Evolutionary conservation across 352 stramenopile species (phyloP), one percentile per base, ranked within the genome.

Genomic region (Albugo laibachii): DNA sequence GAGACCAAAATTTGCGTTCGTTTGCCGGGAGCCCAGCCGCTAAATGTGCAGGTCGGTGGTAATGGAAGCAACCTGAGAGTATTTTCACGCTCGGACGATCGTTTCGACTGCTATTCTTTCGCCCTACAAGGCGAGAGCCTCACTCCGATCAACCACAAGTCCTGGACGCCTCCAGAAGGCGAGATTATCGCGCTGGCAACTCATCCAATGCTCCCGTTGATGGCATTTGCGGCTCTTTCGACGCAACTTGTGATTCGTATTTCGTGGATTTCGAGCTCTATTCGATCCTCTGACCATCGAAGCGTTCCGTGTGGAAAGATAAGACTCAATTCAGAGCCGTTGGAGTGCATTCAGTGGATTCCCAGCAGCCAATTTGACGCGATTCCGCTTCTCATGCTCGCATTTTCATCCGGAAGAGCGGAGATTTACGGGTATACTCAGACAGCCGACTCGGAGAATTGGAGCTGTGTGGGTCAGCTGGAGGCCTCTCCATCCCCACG

Each of bases 181-280:
- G 24, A 31, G 3, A 43, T 43, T 8, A 8, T 43, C 20, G 72
- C 74, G n/a, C 56, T 89, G 0, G 68, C 77, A 0, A 62, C 74
- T 6, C 77, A 89, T 52, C 77, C 77, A 1, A 87, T 73, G 11
- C 54, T 89, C 8, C 77, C 77, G 10, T 52, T 89, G 13, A 51
- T 89, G 45, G 77, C 72, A 13, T 85, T 69, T 36, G 67, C 84
- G 4, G 73, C 80, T 46, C 35, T 49, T 12, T 50, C 66, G 14
- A 5, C 2, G 3, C 24, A 31, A 10, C 64, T 72, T 49, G 73
- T 85, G 56, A 66, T 89, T 48, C 57, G 85, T 8, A 73, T 89
- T 36, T 89, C 74, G 49, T 89, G 77, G 77, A 62, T 89, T 35
- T 86, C 74, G 2, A 82, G 85, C 49, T 85, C 77, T 0, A 71